Base-by-base conservation (phyloP, 768 basidiomycete genomes). In the Macrolepiota fuliginosa region DNA sequence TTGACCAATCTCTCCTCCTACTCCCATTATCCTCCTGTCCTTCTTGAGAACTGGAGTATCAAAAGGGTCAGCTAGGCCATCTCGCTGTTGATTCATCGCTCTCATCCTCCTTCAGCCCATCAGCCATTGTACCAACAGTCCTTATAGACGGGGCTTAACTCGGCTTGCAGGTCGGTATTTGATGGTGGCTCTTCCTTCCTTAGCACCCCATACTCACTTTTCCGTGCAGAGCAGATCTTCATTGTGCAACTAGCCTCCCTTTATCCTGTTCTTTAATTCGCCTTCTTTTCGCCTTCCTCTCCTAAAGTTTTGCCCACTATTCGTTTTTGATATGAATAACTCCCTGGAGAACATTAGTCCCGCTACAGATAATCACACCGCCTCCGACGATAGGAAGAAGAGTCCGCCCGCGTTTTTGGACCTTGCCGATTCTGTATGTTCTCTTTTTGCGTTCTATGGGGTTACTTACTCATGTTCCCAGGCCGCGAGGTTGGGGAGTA, bases 351-450 rank as follows among this genome's bases (percentile, higher is more conserved):
- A 86, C 75, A 83, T 84, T 86, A 88, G 76, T 78, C 77, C 81
- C 73, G 81, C 86, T 81, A 83, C 84, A 83, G 86, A 90, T 88
- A 83, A 84, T 86, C 83, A 78, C 72, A 74, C 83, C 70, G 69
- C 84, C 73, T 78, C 83, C 56, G 88, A 88, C 71, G 88, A 85
- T 66, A 81, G 87, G 73, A 92, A 91, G 80, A 89, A 90, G 70
- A 94, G 89, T 75, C 92, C 93, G 19, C 91, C 93, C 65, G 93
- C 93, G 61, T 95, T 95, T 77, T 81, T 95, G 77, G 93, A 95
- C 81, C 87, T 95, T 69, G 93, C 93, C 62, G 93, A 95, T 78
- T 94, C 93, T 67, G 93, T 94, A 73, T 69, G 91, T 84, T 29
- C 19, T 59, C n/a, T 45, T 58, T 61, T 46, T 47, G 49, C 64